Evolutionary conservation across 768 basidiomycete genomes (phyloP), one percentile per base, ranked within the genome.

Genomic region (Leucosporidium scottii): DNA sequence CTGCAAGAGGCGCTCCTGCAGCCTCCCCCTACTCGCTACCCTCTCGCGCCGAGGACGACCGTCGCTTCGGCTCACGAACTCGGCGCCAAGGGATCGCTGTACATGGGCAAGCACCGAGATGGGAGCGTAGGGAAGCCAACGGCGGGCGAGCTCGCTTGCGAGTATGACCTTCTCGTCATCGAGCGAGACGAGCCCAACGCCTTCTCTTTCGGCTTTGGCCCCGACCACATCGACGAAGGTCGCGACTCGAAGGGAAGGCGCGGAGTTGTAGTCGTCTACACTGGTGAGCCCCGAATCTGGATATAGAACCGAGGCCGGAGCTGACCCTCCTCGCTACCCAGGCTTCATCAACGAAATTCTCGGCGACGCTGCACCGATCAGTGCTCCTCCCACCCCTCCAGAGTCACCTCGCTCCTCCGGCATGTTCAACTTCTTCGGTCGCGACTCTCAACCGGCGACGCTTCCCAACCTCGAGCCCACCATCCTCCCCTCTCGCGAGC

Each of bases 171-270:
- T 9, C 82, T 99, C 54, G 77, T 99, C n/a, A 85, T 94, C 56
- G 90, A 97, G 60, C 86, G 87, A 68, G 87, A 90, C 1, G 87
- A 90, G 67, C 83, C 85, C 13, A 99, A 97, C 75, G 94, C 96
- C 1, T 96, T 99, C 78, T 90, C 89, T 1, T 97, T 93, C 76
- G 94, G 94, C 2, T 98, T 97, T 72, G 91, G 91, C 18, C 88
- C 90, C 4, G 85, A 92, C 74, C 20, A 50, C 27, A 15, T 44
- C 12, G 59, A 44, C 4, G 25, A 25, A 18, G 39, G 44, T 8
- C 28, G 18, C 6, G 56, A 57, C 34, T 57, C 56, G 31, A 31
- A 31, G 13, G 64, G 57, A 8, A 39, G 64, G 21, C 44, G 71
- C 10, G 93, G 91, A 66, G 94, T 96, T 9, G 84, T 99, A 66